Base-by-base conservation (phyloP, 805 yeast species). In the Yarrowia keelungensis region DNA sequence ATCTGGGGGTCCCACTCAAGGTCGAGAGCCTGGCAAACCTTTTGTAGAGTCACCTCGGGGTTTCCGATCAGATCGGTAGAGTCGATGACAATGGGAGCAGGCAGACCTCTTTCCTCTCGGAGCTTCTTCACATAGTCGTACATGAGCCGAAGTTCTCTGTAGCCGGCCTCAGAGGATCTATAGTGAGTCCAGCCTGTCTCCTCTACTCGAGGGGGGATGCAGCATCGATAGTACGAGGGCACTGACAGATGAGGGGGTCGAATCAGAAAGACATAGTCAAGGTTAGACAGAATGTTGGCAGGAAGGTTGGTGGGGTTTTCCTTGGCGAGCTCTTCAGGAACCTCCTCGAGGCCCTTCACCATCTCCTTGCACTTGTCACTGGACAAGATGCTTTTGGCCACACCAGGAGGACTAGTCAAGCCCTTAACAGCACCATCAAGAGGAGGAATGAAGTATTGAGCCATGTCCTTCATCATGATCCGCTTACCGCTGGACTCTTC, bases 361-460 rank as follows among this genome's bases (percentile, higher is more conserved):
- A 59, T 32, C 42, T 59, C 35, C 47, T 39, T 9, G 47, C 68
- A 47, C 15, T 36, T 43, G 16, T 43, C 45, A 12, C 39, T 67
- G 39, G 19, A 36, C 58, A 50, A 26, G 36, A 45, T 43, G 26
- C 67, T 56, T 38, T 47, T 38, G 1, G 67, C 67, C 22, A 61
- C 67, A 3, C 67, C 67, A 5, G 56, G 54, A 8, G 43, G 69
- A 15, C 8, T 10, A 9, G n/a, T 42, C 14, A 39, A n/a, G 14
- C 56, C 46, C 11, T 65, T 58, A 11, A 65, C 69, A 15, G 19
- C 46, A 2, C 59, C 54, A 2, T 45, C 56, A 3, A 46, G n/a
- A 8, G 75, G 73, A 35, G 75, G 75, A 14, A 73, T 73, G 35
- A 73, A 54, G 56, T 73, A 73, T 58, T 73, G 75, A n/a, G 75